A percentile compares a stretch with the other conserved stretches of the same genome.
phyloP scores from a whole-genome alignment of 768 basidiomycete species.

The Russula griseocarnosa region DNA sequence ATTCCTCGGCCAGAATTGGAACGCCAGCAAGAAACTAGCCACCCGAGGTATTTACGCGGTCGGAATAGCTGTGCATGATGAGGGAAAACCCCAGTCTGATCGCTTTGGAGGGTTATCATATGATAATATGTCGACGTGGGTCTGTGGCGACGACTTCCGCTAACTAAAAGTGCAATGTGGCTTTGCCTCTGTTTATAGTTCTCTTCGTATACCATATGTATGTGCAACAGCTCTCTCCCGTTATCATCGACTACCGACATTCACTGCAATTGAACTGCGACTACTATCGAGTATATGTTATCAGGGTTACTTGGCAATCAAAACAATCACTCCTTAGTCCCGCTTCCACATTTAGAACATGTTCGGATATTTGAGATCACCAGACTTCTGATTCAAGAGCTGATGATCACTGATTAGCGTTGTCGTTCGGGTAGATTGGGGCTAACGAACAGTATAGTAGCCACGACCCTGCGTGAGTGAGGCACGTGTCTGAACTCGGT shows the following conservation, averaged over 20 bases:
- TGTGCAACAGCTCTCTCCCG: not conserved
- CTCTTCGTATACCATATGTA: not conserved
- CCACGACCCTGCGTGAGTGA: slow-evolving; percentile 68
- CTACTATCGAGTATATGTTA: too few relatives aligned
- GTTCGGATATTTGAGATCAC: not conserved
- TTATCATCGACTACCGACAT: too few relatives aligned
- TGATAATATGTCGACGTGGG: not conserved
- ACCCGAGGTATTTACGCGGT: not conserved
- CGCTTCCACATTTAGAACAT: not conserved
- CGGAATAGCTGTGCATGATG: not conserved
- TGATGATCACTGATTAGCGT: slow-evolving; percentile 1
- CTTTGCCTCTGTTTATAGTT: not conserved
- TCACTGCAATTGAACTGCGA: too few relatives aligned
- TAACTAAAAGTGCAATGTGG: too few relatives aligned
- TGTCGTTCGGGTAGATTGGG: not conserved
- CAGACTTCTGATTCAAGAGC: slow-evolving; percentile 8
- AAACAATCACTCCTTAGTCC: too few relatives aligned
- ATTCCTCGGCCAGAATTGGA: not conserved
- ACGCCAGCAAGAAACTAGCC: not conserved
- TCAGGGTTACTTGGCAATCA: too few relatives aligned
- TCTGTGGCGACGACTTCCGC: not conserved
- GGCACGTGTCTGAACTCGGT: slow-evolving; percentile 74
- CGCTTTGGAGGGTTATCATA: too few relatives aligned
- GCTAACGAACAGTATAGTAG: slow-evolving; percentile 67
- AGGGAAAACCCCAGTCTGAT: not conserved